These are phyloP conservation scores for Leucocoprinus birnbaumii DNA, from an alignment of 768 basidiomycete species.

Conservation along the genomic window DNA sequence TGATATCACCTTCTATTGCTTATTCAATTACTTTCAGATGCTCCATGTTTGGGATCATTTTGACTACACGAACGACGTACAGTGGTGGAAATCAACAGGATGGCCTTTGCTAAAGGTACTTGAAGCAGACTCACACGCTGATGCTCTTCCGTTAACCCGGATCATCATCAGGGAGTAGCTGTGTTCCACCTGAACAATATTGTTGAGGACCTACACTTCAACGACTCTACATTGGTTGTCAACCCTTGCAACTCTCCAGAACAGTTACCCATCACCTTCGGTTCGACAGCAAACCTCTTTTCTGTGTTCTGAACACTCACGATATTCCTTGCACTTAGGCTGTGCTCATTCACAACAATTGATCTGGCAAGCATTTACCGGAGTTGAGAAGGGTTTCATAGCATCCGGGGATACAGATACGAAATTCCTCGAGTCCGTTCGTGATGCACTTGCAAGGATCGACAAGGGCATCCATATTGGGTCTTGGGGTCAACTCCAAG, in stretches of 20 bases:
- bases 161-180: slow-evolving; percentile 49
- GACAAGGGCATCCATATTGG: slow-evolving; percentile 75
- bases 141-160: background rate
- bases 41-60: slow-evolving; percentile 80
- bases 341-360: slow-evolving; percentile 76
- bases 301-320: background rate
- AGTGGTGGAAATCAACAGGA: slow-evolving; percentile 71
- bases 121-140: background rate
- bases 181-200: slow-evolving; percentile 73
- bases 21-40: slow-evolving; percentile 43
- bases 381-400: slow-evolving; percentile 63
- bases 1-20: background rate
- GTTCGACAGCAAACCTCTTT: slow-evolving; percentile 28
- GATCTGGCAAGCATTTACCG: slow-evolving; percentile 78
- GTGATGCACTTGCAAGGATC: slow-evolving; percentile 55
- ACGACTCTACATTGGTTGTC: slow-evolving; percentile 69
- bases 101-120: slow-evolving; percentile 74
- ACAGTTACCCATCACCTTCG: slow-evolving; percentile 67
- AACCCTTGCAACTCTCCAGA: slow-evolving; percentile 79
- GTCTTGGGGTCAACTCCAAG: slow-evolving; percentile 77
- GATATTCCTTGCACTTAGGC: slow-evolving; percentile 32
- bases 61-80: slow-evolving; percentile 63
- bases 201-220: slow-evolving; percentile 59
- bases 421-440: slow-evolving; percentile 59
- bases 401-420: slow-evolving; percentile 64